Percentiles rank a stretch among this genome's conserved stretches.
Evolutionary conservation across 108 stramenopile species (phyloP).

Genomic region (Nitzschia sp.): DNA sequence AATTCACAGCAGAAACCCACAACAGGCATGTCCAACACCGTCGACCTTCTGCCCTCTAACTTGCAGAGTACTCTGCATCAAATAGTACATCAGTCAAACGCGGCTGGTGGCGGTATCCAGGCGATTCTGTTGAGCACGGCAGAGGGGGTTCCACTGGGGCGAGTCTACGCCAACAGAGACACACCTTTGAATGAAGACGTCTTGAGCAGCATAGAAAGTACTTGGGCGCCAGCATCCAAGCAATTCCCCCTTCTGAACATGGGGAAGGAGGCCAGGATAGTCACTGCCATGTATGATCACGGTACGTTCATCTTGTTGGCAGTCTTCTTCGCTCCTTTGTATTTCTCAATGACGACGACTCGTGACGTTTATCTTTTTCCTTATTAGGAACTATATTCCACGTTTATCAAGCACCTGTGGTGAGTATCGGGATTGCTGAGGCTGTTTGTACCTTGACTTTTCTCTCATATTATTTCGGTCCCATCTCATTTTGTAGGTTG

Average conservation of each 20-base stretch:
- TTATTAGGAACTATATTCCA: constrained; percentile 47
- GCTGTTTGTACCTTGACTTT: background rate
- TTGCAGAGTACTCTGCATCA: constrained; percentile 44
- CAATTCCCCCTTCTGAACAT: constrained; percentile 53
- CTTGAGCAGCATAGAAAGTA: constrained; percentile 44
- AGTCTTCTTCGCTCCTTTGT: background rate
- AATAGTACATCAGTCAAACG: constrained; percentile 38
- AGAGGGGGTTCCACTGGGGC: constrained; percentile 56
- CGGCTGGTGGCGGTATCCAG: constrained; percentile 36
- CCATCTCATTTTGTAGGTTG: constrained; percentile 27
- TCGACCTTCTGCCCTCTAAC: constrained; percentile 41
- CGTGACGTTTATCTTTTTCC: background rate
- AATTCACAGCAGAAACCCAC: background rate
- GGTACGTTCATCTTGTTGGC: constrained; percentile 15
- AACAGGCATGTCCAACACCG: constrained; percentile 28
- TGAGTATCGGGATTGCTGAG: constrained; percentile 10
- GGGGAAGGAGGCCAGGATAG: constrained; percentile 47
- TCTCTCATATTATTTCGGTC: background rate
- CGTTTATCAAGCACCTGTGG: constrained; percentile 56
- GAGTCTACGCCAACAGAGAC: constrained; percentile 31
- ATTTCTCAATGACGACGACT: background rate
- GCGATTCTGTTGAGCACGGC: constrained; percentile 54
- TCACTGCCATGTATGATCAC: constrained; percentile 60
- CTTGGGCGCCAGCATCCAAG: constrained; percentile 60
- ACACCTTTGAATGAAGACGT: constrained; percentile 43